phyloP scores from a whole-genome alignment of 805 yeast genomes.

The Debaryomyces castellii region DNA sequence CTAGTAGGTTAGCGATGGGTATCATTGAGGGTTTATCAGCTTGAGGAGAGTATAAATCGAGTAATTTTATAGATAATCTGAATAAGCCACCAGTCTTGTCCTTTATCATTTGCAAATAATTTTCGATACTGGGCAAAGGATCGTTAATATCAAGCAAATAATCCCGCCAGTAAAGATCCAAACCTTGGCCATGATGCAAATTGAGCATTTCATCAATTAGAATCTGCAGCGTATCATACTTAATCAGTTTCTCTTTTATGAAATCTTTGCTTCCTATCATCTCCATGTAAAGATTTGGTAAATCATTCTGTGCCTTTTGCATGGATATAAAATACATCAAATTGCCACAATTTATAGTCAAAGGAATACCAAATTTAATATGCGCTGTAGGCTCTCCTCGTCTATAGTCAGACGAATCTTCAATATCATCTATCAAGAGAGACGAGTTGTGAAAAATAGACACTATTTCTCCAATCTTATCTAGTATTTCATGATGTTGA shows the following conservation, averaged over 20 bases:
- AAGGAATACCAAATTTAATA: conserved; percentile 70
- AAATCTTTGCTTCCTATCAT: background rate
- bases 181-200: conserved; percentile 86
- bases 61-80: conserved; percentile 65
- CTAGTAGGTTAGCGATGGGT: conserved; percentile 72
- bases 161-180: conserved; percentile 89
- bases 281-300: conserved; percentile 11
- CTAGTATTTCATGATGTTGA: conserved; percentile 18
- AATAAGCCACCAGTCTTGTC: conserved; percentile 88
- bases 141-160: conserved; percentile 12
- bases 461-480: conserved; percentile 27
- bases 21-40: conserved; percentile 16
- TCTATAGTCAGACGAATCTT: conserved; percentile 69
- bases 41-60: conserved; percentile 38
- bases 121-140: conserved; percentile 25
- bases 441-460: conserved; percentile 36
- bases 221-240: conserved; percentile 35
- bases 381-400: conserved; percentile 84
- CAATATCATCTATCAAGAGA: conserved; percentile 76
- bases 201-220: conserved; percentile 74
- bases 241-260: conserved; percentile 1
- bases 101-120: conserved; percentile 78
- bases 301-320: conserved; percentile 36
- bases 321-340: conserved; percentile 77
- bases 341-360: conserved; percentile 80